Evolutionary conservation across 805 yeast species (phyloP).

Genomic region (Yarrowia yakushimensis): DNA sequence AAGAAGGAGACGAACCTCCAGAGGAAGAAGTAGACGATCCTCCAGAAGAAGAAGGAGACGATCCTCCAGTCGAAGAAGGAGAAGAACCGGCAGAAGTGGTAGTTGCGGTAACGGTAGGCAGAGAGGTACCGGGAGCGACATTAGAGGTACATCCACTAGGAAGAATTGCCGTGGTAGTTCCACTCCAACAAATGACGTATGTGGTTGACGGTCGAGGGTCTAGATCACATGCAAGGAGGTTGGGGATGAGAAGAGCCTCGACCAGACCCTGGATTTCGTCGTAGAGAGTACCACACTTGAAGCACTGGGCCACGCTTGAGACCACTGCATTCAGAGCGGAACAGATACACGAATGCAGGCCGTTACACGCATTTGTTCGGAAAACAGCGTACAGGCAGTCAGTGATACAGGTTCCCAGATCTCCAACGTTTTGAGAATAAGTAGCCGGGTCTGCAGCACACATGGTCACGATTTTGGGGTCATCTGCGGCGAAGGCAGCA

Average conservation of each 20-base stretch:
- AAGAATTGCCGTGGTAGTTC: background rate
- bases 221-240: slow-evolving; percentile 1
- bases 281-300: slow-evolving; percentile 14
- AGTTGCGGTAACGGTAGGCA: slow-evolving; percentile 1
- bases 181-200: slow-evolving; percentile 6
- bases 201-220: slow-evolving; percentile 18
- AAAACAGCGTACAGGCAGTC: slow-evolving; percentile 15
- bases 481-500: slow-evolving; percentile 32
- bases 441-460: slow-evolving; percentile 19
- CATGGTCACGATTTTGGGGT: slow-evolving; percentile 25
- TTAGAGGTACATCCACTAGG: slow-evolving; percentile 9
- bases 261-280: slow-evolving; percentile 10
- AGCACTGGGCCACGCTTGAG: slow-evolving; percentile 3
- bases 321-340: background rate
- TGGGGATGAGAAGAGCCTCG: slow-evolving; percentile 9
- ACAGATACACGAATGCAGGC: slow-evolving; percentile 6
- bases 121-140: background rate
- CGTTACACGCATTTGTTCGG: slow-evolving; percentile 2
- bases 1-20: too few species aligned
- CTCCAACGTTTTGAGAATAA: slow-evolving; percentile 20
- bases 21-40: too few species aligned
- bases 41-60: too few species aligned
- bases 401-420: background rate
- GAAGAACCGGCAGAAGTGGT: background rate
- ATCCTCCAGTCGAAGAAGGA: background rate